Evolutionary conservation across 1,284 basidiomycete genomes (phyloP).

Genomic region (Ganoderma boninense): DNA sequence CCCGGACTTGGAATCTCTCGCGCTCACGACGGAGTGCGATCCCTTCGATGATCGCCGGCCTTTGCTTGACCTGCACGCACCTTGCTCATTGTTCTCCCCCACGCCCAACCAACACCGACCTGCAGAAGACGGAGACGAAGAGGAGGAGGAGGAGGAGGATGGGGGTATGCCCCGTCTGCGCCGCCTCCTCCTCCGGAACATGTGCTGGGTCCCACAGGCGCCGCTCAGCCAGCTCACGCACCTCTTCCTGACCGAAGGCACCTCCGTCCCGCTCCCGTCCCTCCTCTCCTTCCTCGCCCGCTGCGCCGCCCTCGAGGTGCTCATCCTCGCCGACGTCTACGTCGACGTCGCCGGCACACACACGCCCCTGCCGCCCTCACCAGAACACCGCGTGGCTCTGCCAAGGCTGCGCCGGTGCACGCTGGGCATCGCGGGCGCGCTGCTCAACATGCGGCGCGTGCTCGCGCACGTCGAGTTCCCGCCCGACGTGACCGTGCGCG

Average conservation of each 20-base stretch:
- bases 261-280: constrained; percentile 22
- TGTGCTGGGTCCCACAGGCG: constrained; percentile 26
- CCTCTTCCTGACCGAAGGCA: constrained; percentile 25
- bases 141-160: too few species aligned
- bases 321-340: constrained; percentile 29
- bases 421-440: constrained; percentile 26
- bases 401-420: constrained; percentile 20
- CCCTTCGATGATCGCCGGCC: constrained; percentile 30
- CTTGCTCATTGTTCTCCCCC: too few species aligned
- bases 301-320: constrained; percentile 24
- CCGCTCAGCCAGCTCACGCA: constrained; percentile 25
- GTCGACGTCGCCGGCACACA: constrained; percentile 10
- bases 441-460: constrained; percentile 27
- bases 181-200: constrained; percentile 25
- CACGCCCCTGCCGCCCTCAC: not conserved
- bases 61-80: constrained; percentile 17
- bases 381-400: constrained; percentile 10
- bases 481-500: constrained; percentile 17
- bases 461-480: constrained; percentile 25
- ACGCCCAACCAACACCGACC: too few species aligned
- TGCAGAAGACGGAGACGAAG: too few species aligned
- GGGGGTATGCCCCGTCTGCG: constrained; percentile 9
- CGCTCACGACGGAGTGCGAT: constrained; percentile 19
- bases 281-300: constrained; percentile 25
- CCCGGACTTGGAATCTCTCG: constrained; percentile 18